These are phyloP conservation scores for Blastomyces parvus DNA, from an alignment of 2,329 filamentous ascomycete species.

Conservation along the genomic window DNA sequence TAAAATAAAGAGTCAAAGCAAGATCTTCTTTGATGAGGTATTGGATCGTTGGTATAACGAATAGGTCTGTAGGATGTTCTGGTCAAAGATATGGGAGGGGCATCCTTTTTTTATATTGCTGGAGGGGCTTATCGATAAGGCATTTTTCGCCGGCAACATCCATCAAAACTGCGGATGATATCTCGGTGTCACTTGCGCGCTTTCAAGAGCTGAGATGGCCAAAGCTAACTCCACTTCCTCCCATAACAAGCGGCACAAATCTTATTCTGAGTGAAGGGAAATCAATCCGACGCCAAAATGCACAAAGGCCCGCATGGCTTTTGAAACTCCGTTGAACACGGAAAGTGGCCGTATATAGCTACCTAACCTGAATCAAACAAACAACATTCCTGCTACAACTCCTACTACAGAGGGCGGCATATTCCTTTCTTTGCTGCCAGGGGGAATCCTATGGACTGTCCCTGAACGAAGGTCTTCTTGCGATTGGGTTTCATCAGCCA, in stretches of 20 bases:
- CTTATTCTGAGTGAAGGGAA: neutral
- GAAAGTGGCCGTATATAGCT: neutral
- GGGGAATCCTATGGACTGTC: no score
- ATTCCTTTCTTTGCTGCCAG: neutral
- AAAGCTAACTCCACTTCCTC: neutral
- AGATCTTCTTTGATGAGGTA: neutral
- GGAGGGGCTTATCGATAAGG: conserved; percentile 1
- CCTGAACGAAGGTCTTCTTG: neutral
- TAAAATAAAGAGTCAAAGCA: neutral
- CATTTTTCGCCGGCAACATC: neutral
- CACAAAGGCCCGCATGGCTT: neutral
- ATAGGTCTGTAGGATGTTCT: neutral
- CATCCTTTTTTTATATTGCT: neutral
- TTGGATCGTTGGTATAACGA: neutral
- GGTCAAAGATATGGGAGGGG: neutral
- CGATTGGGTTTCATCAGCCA: neutral
- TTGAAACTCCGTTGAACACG: neutral
- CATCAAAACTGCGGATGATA: no score
- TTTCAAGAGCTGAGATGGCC: no score
- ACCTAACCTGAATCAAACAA: neutral
- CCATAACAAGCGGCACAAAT: neutral
- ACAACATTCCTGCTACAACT: neutral
- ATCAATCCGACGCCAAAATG: neutral
- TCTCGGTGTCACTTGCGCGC: neutral
- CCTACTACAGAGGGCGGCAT: no score